These are phyloP conservation scores for Pythium aphanidermatum DNA, from an alignment of 352 stramenopile species.

Conservation along the genomic window DNA sequence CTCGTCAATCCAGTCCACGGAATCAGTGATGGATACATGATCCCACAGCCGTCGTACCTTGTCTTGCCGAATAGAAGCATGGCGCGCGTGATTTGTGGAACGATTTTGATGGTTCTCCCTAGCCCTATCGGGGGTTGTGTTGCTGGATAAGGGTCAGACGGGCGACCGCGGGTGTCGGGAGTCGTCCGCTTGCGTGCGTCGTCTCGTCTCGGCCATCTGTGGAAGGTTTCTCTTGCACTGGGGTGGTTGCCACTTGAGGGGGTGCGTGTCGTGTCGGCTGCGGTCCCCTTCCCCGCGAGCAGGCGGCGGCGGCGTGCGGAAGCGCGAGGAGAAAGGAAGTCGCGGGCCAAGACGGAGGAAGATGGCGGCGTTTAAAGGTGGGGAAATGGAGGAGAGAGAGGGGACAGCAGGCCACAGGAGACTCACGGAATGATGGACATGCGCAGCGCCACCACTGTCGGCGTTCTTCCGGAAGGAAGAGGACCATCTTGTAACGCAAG, in stretches of 20 bases:
- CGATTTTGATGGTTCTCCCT: conserved; percentile 6
- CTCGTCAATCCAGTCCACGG: no score
- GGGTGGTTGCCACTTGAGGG: no score
- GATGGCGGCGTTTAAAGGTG: conserved; percentile 78
- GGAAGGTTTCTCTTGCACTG: no score
- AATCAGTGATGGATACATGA: conserved; percentile 13
- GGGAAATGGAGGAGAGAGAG: no score
- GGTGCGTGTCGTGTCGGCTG: no score
- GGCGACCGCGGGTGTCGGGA: not conserved
- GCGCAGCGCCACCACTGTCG: conserved; percentile 68
- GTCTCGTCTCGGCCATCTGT: conserved; percentile 10
- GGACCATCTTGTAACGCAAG: conserved; percentile 76
- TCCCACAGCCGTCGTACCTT: no score
- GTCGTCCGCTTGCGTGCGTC: conserved; percentile 5
- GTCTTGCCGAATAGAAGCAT: no score
- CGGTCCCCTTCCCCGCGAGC: no score
- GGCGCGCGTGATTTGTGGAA: conserved; percentile 18
- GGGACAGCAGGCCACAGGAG: no score
- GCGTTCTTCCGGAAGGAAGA: conserved; percentile 88
- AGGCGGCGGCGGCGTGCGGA: no score
- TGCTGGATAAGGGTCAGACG: conserved; percentile 4
- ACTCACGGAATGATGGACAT: not conserved
- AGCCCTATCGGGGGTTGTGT: conserved; percentile 10
- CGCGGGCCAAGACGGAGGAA: no score
- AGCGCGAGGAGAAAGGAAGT: no score